Evolutionary conservation across 2,329 filamentous ascomycete species (phyloP).

Genomic region (Penicillium crustosum): DNA sequence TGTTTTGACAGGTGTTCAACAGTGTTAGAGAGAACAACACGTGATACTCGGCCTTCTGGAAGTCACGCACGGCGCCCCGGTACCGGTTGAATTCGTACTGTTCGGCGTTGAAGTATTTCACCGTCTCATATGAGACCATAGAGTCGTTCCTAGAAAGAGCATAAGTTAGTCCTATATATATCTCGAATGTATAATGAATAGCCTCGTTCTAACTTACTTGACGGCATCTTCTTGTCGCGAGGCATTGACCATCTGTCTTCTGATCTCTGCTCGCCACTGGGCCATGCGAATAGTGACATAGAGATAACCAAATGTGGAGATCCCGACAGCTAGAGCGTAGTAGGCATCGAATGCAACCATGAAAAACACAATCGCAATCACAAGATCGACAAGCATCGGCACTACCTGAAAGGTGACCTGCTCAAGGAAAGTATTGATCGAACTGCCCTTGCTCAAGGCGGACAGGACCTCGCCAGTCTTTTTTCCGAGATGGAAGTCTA

Average conservation of each 20-base stretch:
- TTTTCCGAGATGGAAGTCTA: conserved; percentile 96
- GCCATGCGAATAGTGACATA: conserved; percentile 97
- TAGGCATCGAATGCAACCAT: conserved; percentile 77
- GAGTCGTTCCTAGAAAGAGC: conserved; percentile 70
- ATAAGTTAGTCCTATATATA: conserved; percentile 1
- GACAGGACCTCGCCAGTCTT: conserved; percentile 95
- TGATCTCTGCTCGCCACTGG: conserved; percentile 84
- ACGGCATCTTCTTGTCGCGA: conserved; percentile 94
- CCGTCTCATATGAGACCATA: conserved; percentile 96
- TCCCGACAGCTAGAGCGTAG: conserved; percentile 83
- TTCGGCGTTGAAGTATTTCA: conserved; percentile 88
- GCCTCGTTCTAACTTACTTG: conserved; percentile 56
- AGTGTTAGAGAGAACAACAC: conserved; percentile 74
- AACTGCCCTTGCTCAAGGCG: conserved; percentile 90
- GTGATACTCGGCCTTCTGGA: conserved; percentile 72
- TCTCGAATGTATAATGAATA: not conserved
- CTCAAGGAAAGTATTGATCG: conserved; percentile 95
- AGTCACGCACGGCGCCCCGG: conserved; percentile 66
- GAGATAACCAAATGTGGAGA: conserved; percentile 94
- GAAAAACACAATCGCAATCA: conserved; percentile 81
- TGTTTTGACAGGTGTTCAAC: conserved; percentile 78
- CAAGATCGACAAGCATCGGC: conserved; percentile 89
- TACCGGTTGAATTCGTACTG: conserved; percentile 75
- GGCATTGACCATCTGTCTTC: conserved; percentile 91
- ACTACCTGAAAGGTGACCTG: conserved; percentile 94